A percentile compares a stretch with the other conserved stretches of the same genome.
phyloP scores from a whole-genome alignment of 345 rosid species.

The Eucalyptus paniculata region DNA sequence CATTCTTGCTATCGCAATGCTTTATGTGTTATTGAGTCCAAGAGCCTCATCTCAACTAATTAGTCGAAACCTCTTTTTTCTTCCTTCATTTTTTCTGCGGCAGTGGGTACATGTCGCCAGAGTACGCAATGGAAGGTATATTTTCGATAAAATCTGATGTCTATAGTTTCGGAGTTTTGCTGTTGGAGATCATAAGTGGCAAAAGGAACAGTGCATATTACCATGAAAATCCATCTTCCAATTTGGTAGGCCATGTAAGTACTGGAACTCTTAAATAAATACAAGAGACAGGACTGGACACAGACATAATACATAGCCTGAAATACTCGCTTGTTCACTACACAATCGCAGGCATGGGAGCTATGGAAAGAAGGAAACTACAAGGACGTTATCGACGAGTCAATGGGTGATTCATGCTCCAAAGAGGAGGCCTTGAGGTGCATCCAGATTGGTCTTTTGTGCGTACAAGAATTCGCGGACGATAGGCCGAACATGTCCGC shows the following conservation, averaged over 20 bases:
- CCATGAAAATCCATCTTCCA: conserved; percentile 3
- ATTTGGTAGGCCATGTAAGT: conserved; percentile 51
- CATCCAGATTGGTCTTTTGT: conserved; percentile 46
- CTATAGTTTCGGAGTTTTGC: conserved; percentile 49
- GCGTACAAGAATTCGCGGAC: conserved; percentile 41
- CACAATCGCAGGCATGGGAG: conserved; percentile 32
- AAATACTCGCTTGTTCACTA: background rate
- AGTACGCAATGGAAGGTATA: conserved; percentile 55
- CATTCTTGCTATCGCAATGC: background rate
- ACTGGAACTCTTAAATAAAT: background rate
- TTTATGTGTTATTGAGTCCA: background rate
- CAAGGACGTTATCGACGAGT: conserved; percentile 12
- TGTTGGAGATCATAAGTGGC: conserved; percentile 53
- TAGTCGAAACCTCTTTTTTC: background rate
- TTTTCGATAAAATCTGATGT: conserved; percentile 67
- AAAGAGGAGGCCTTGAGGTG: conserved; percentile 21
- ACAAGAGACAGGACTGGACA: background rate
- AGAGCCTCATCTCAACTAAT: background rate
- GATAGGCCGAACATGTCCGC: conserved; percentile 43
- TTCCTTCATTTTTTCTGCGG: background rate
- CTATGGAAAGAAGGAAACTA: conserved; percentile 26
- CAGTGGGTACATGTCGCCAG: conserved; percentile 77
- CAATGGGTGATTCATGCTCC: conserved; percentile 3
- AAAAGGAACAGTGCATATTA: conserved; percentile 11
- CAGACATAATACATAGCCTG: background rate